These are phyloP conservation scores for Yamadazyma triangularis DNA, from an alignment of 1,139 yeast species.

Conservation along the genomic window DNA sequence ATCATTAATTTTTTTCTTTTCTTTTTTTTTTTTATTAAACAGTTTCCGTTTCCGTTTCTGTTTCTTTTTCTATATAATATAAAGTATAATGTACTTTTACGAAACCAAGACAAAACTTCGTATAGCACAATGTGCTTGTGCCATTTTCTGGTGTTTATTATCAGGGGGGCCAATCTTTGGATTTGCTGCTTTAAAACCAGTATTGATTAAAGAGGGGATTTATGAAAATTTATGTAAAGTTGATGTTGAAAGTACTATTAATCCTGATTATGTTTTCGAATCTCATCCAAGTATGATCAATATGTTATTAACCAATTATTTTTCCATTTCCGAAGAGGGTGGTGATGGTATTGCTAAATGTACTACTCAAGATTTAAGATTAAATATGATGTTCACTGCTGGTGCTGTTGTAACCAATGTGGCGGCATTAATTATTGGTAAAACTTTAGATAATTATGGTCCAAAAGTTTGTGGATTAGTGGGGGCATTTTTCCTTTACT, in stretches of 20 bases:
- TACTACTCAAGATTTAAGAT: constrained; percentile 38
- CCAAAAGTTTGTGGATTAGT: constrained; percentile 41
- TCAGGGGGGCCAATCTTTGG: constrained; percentile 48
- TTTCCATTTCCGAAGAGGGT: constrained; percentile 6
- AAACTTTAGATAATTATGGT: constrained; percentile 37
- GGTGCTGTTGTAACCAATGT: constrained; percentile 44
- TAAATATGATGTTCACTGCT: constrained; percentile 44
- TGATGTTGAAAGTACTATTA: constrained; percentile 8
- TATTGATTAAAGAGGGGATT: constrained; percentile 34
- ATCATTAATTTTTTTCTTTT: no score
- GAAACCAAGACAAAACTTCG: constrained; percentile 17
- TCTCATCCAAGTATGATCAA: constrained; percentile 9
- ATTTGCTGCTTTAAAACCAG: constrained; percentile 45
- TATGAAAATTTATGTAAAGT: constrained; percentile 34
- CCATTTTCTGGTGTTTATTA: constrained; percentile 39
- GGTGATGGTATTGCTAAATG: constrained; percentile 25
- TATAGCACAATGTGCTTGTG: constrained; percentile 28
- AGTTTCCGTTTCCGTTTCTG: no score
- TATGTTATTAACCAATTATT: constrained; percentile 7
- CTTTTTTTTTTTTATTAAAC: no score
- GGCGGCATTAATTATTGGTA: constrained; percentile 39
- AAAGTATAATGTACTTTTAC: constrained; percentile 14
- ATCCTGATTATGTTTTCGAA: constrained; percentile 4
- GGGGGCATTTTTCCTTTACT: constrained; percentile 34
- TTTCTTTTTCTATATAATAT: no score